phyloP scores from a whole-genome alignment of 2,329 filamentous ascomycete species.

The Microdochium nivale region DNA sequence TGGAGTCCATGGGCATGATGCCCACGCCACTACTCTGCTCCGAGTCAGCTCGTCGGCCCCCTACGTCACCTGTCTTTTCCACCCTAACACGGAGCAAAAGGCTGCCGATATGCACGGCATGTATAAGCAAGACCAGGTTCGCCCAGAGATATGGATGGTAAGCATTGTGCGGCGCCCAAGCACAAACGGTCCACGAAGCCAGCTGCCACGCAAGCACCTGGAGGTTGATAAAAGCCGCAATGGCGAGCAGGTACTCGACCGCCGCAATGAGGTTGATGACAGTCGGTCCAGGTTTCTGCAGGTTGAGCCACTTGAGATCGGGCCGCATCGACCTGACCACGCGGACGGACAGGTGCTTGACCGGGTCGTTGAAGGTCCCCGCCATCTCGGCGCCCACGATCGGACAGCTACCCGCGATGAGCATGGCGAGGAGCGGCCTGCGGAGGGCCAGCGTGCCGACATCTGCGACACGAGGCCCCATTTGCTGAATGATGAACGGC shows the following conservation, averaged over 20 bases:
- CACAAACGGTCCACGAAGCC: conserved; percentile 1
- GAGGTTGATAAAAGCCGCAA: conserved; percentile 14
- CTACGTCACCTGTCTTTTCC: neutral
- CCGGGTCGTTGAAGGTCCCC: neutral
- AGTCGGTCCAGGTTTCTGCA: neutral
- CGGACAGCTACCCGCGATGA: conserved; percentile 10
- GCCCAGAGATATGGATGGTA: neutral
- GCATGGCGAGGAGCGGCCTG: conserved; percentile 8
- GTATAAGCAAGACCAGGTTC: neutral
- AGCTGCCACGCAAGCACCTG: conserved; percentile 14
- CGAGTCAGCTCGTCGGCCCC: neutral
- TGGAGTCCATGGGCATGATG: neutral
- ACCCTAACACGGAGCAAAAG: neutral
- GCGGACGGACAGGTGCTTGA: neutral
- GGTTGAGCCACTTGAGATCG: neutral
- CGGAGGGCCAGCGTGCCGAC: conserved; percentile 8
- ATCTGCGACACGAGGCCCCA: conserved; percentile 9
- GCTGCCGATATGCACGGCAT: neutral
- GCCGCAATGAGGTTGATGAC: neutral
- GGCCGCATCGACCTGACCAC: neutral
- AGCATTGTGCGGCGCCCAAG: neutral
- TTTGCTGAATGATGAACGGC: conserved; percentile 8
- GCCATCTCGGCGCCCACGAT: conserved; percentile 2
- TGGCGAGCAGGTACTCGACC: conserved; percentile 11
- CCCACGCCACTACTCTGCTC: neutral